Evolutionary conservation across 1,284 basidiomycete genomes (phyloP).

Genomic region (Boletus semigastroideus): DNA sequence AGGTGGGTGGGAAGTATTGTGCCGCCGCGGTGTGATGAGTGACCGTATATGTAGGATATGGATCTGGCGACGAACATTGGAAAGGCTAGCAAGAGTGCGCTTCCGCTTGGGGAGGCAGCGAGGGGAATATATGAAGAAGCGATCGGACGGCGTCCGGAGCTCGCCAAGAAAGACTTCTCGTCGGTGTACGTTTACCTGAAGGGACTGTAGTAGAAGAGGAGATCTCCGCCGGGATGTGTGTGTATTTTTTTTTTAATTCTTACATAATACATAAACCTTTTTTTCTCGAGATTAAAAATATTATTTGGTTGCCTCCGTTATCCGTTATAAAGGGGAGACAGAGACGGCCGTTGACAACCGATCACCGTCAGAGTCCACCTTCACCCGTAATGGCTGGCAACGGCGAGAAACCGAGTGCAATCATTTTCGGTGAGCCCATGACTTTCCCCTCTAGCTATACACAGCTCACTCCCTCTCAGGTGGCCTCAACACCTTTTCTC

Average conservation of each 20-base stretch:
- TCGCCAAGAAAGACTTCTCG: slow-evolving; percentile 75
- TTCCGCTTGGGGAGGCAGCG: slow-evolving; percentile 68
- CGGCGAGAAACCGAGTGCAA: slow-evolving; percentile 60
- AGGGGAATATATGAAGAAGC: slow-evolving; percentile 58
- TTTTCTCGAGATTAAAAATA: slow-evolving; percentile 15
- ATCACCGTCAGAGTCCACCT: slow-evolving; percentile 14
- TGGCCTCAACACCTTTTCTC: slow-evolving; percentile 74
- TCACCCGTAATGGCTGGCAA: slow-evolving; percentile 18
- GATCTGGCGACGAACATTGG: slow-evolving; percentile 70
- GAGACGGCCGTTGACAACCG: slow-evolving; percentile 20
- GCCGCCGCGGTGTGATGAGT: background rate
- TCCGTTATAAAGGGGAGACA: slow-evolving; percentile 26
- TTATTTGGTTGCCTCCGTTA: slow-evolving; percentile 33
- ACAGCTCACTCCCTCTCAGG: slow-evolving; percentile 42
- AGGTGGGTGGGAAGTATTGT: slow-evolving; percentile 54
- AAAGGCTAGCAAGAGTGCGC: slow-evolving; percentile 44
- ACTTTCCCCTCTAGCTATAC: too few relatives aligned
- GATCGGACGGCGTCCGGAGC: slow-evolving; percentile 52
- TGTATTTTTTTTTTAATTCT: background rate
- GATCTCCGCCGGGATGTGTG: background rate
- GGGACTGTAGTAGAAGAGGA: slow-evolving; percentile 8
- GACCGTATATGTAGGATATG: slow-evolving; percentile 67
- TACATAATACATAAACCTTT: slow-evolving; percentile 21
- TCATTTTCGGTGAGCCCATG: slow-evolving; percentile 72
- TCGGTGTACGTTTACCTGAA: slow-evolving; percentile 70